Percentiles rank a stretch among this genome's conserved stretches.
These are phyloP conservation scores for Russula brevipes DNA, from an alignment of 768 basidiomycete species.

Conservation along the genomic window DNA sequence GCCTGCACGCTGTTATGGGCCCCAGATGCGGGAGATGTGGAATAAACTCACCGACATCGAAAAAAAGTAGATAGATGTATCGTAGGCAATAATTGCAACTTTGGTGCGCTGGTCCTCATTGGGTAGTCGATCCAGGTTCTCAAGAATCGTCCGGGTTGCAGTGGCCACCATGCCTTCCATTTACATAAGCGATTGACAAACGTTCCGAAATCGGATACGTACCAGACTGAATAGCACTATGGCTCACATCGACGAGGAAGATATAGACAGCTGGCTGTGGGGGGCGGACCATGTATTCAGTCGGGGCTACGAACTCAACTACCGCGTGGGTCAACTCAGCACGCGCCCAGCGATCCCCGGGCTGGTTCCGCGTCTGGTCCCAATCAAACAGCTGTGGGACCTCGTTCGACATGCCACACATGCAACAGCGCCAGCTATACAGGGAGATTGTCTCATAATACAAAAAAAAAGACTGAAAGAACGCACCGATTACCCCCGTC, in stretches of 20 bases:
- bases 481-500: conserved; percentile 89
- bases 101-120: conserved; percentile 93
- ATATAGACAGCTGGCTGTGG: conserved; percentile 97
- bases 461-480: background rate
- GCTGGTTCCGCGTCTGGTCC: conserved; percentile 90
- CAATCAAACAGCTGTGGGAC: conserved; percentile 98
- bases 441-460: background rate
- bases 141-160: conserved; percentile 92
- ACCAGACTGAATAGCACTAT: conserved; percentile 87
- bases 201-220: conserved; percentile 24
- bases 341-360: conserved; percentile 91
- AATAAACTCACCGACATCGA: conserved; percentile 65
- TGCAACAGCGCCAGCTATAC: conserved; percentile 93
- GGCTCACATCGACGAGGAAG: conserved; percentile 96
- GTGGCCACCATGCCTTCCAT: conserved; percentile 96
- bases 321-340: conserved; percentile 89
- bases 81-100: conserved; percentile 87
- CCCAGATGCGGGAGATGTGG: background rate
- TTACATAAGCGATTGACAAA: background rate
- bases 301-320: conserved; percentile 97
- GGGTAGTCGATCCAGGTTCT: conserved; percentile 91
- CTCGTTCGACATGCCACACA: conserved; percentile 98
- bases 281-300: conserved; percentile 98
- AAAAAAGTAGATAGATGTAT: conserved; percentile 94
- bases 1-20: conserved; percentile 38